A percentile compares a stretch with the other conserved stretches of the same genome.
phyloP scores from a whole-genome alignment of 495 filamentous ascomycete species.

The Lasiosphaeria hispida region DNA sequence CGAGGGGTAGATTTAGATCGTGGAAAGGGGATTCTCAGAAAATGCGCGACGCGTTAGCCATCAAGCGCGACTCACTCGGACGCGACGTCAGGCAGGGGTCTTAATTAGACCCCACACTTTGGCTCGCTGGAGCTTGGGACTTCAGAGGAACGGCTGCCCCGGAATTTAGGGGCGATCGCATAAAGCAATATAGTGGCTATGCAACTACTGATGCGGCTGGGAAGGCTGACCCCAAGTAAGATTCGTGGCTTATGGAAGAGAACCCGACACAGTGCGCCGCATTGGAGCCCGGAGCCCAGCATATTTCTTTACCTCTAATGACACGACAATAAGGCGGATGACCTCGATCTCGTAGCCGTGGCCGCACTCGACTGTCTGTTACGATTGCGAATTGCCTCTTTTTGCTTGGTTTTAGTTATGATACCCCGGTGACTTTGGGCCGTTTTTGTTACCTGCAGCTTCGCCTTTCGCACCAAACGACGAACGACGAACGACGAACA shows the following conservation, averaged over 20 bases:
- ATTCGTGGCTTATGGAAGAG: slow-evolving; percentile 4
- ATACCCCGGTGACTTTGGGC: slow-evolving; percentile 31
- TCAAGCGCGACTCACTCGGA: slow-evolving; percentile 20
- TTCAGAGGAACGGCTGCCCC: background rate
- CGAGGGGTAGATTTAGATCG: slow-evolving; percentile 14
- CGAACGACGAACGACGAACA: too few species aligned
- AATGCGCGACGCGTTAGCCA: slow-evolving; percentile 26
- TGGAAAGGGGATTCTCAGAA: slow-evolving; percentile 13
- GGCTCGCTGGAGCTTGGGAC: background rate
- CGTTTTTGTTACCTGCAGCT: background rate
- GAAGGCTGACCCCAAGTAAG: background rate
- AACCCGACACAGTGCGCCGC: too few species aligned
- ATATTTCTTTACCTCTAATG: background rate
- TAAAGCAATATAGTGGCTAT: slow-evolving; percentile 9
- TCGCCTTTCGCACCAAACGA: background rate
- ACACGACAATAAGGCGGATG: too few species aligned
- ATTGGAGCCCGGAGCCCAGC: background rate
- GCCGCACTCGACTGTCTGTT: background rate
- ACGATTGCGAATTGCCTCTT: background rate
- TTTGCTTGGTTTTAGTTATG: slow-evolving; percentile 24
- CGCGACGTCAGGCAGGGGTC: slow-evolving; percentile 28
- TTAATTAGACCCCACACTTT: slow-evolving; percentile 25
- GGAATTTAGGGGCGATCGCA: background rate
- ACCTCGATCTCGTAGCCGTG: too few species aligned
- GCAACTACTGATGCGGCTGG: background rate